A percentile compares a stretch with the other conserved stretches of the same genome.
Conservation (phyloP, 2,329 filamentous ascomycete species). For the Pseudocercospora cruenta region DNA sequence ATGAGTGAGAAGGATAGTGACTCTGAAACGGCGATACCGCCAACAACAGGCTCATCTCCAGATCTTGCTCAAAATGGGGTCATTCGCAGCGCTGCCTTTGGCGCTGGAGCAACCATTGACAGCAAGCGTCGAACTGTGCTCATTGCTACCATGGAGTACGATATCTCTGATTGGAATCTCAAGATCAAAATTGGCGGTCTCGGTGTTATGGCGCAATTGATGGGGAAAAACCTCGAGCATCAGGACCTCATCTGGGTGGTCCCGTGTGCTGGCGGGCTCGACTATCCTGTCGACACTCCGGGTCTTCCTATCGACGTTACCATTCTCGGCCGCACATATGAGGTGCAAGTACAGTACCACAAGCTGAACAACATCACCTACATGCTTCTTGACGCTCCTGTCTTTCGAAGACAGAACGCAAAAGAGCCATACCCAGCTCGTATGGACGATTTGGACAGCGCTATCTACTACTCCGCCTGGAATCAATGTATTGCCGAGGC, state of each 20-base stretch:
- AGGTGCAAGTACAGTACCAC: conserved; percentile 66
- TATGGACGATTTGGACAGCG: conserved; percentile 69
- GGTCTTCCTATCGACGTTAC: conserved; percentile 64
- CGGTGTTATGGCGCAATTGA: conserved; percentile 69
- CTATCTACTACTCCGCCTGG: conserved; percentile 70
- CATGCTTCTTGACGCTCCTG: conserved; percentile 66
- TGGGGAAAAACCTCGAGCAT: conserved; percentile 66
- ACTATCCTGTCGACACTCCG: conserved; percentile 61
- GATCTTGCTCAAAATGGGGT: conserved; percentile 28
- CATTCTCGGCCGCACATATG: conserved; percentile 61
- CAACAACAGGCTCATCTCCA: conserved; percentile 16
- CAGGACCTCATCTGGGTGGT: conserved; percentile 63
- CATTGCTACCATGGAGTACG: conserved; percentile 73
- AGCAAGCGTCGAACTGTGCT: conserved; percentile 58
- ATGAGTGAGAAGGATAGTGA: conserved; percentile 31
- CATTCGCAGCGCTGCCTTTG: conserved; percentile 27
- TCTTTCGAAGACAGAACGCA: conserved; percentile 66
- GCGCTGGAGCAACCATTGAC: conserved; percentile 32
- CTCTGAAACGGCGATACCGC: conserved; percentile 15
- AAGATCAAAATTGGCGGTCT: conserved; percentile 72
- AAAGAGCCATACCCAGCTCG: conserved; percentile 65
- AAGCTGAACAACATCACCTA: conserved; percentile 66
- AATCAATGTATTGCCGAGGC: conserved; percentile 68
- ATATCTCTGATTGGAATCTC: conserved; percentile 70
- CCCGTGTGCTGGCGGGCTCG: conserved; percentile 60